These are phyloP conservation scores for Crithidia mellificae DNA, from an alignment of 208 protist species.

Conservation along the genomic window DNA sequence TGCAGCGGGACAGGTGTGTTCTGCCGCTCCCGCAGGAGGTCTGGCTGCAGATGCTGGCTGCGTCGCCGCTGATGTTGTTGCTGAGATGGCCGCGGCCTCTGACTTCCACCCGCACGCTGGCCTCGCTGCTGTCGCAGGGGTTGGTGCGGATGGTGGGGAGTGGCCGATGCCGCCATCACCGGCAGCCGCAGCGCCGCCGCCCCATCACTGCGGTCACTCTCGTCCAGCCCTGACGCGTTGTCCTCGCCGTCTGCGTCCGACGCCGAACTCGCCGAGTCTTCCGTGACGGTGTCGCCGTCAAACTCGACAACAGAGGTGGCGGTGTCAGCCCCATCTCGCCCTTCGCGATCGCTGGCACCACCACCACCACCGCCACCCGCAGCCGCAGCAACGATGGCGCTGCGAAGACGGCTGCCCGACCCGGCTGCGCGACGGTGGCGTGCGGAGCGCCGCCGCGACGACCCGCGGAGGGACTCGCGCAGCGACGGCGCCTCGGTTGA, in stretches of 20 bases:
- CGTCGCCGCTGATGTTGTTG: constrained; percentile 6
- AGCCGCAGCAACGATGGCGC: no score
- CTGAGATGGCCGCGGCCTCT: neutral
- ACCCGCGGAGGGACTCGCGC: neutral
- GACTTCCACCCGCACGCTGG: no score
- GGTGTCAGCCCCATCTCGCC: neutral
- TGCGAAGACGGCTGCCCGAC: no score
- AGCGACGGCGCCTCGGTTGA: neutral
- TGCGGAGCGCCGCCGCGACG: neutral
- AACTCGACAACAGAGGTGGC: constrained; percentile 1
- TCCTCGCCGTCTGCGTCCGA: constrained; percentile 5
- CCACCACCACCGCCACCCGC: no score
- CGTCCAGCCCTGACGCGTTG: neutral
- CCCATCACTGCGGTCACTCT: no score
- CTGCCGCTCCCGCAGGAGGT: neutral
- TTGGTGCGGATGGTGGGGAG: no score
- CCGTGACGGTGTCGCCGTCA: neutral
- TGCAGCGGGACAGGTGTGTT: neutral
- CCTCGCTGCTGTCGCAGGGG: neutral
- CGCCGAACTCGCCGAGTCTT: neutral
- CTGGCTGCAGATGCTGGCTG: neutral
- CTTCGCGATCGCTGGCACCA: neutral
- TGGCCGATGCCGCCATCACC: neutral
- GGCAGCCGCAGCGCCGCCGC: neutral
- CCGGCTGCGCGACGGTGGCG: neutral